Percentiles rank a stretch among this genome's conserved stretches.
Conservation (phyloP, 345 rosid species). For the Alliaria petiolata region DNA sequence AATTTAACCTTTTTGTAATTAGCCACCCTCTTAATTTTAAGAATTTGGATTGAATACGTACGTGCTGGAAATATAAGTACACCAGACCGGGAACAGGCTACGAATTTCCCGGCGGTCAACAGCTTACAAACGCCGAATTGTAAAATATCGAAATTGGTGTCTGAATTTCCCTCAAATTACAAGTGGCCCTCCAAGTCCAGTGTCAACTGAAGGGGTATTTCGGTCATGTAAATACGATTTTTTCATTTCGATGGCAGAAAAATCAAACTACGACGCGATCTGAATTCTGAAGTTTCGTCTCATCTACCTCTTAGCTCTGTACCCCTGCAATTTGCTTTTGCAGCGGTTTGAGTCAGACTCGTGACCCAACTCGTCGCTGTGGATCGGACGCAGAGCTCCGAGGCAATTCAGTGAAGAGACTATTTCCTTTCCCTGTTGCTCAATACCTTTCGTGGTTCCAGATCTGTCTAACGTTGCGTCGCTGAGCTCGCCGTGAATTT, state of each 20-base stretch:
- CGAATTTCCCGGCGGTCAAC: conserved; percentile 32
- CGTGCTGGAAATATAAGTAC: not conserved
- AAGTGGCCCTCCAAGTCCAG: not conserved
- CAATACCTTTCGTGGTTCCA: not conserved
- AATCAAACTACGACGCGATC: conserved; percentile 34
- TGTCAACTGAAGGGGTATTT: conserved; percentile 33
- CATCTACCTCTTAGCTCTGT: conserved; percentile 19
- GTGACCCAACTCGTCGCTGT: conserved; percentile 16
- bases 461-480: conserved; percentile 41
- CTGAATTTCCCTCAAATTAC: not conserved
- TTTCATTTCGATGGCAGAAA: conserved; percentile 24
- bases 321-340: conserved; percentile 6
- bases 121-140: not conserved
- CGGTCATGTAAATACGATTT: not conserved
- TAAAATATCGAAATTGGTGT: conserved; percentile 4
- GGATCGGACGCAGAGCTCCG: conserved; percentile 27
- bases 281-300: conserved; percentile 19
- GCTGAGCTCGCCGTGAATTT: conserved; percentile 35
- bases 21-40: not conserved
- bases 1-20: not conserved
- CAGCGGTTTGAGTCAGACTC: conserved; percentile 21
- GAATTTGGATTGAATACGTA: not conserved
- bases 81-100: conserved; percentile 22
- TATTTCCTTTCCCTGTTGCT: not conserved
- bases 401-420: not conserved